Evolutionary conservation across 192 early-diverging fungal species (phyloP).

Genomic region (Backusella liffmaniae): DNA sequence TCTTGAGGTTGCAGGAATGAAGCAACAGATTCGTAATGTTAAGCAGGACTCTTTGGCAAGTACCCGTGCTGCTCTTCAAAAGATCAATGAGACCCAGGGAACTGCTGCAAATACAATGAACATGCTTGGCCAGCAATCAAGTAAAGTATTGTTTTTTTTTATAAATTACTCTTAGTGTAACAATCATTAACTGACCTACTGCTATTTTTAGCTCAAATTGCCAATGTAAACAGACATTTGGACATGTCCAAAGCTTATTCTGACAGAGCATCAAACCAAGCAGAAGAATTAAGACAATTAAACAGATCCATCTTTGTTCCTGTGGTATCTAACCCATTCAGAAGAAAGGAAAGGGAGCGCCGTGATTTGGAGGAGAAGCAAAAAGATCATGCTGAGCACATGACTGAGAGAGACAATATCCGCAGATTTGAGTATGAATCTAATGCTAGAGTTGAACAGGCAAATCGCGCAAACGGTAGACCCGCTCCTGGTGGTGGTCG

Average conservation of each 20-base stretch:
- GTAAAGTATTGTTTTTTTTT: slow-evolving; percentile 30
- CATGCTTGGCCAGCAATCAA: slow-evolving; percentile 64
- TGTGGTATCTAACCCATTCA: slow-evolving; percentile 70
- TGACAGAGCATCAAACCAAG: slow-evolving; percentile 50
- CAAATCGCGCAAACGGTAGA: slow-evolving; percentile 38
- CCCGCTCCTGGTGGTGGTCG: slow-evolving; percentile 40
- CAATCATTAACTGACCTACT: background rate
- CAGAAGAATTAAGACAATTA: slow-evolving; percentile 59
- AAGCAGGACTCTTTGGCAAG: slow-evolving; percentile 69
- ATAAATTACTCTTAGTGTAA: background rate
- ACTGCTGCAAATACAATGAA: slow-evolving; percentile 59
- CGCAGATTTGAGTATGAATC: slow-evolving; percentile 54
- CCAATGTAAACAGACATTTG: slow-evolving; percentile 60
- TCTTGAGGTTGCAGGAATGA: slow-evolving; percentile 59
- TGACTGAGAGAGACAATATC: slow-evolving; percentile 52
- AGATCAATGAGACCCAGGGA: slow-evolving; percentile 60
- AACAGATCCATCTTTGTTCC: slow-evolving; percentile 77
- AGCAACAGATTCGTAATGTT: slow-evolving; percentile 56
- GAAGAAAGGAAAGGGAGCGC: slow-evolving; percentile 55
- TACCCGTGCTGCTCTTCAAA: slow-evolving; percentile 62
- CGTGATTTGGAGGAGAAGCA: slow-evolving; percentile 51
- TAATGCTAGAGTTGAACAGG: slow-evolving; percentile 54
- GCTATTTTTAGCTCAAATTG: slow-evolving; percentile 36
- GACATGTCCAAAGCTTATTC: slow-evolving; percentile 62
- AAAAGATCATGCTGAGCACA: slow-evolving; percentile 51